Conservation (phyloP, 805 yeast species). For the Yarrowia sp. region DNA sequence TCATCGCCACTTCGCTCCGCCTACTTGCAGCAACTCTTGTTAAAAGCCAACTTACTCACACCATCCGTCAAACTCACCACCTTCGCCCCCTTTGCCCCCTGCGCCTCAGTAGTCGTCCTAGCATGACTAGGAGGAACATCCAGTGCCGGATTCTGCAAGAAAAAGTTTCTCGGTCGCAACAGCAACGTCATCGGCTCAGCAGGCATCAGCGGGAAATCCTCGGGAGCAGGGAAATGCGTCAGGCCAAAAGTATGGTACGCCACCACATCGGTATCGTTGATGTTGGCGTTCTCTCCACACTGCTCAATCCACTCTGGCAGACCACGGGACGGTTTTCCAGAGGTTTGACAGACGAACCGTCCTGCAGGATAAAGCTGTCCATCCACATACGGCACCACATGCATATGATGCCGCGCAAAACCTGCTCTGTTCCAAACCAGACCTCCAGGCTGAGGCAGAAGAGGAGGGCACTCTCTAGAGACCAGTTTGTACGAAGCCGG, state of each 20-base stretch:
- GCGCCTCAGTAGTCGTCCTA: constrained; percentile 5
- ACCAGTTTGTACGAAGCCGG: constrained; percentile 77
- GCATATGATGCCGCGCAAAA: constrained; percentile 67
- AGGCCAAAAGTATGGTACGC: constrained; percentile 81
- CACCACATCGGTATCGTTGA: constrained; percentile 62
- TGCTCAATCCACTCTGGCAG: constrained; percentile 29
- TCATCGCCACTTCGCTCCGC: too few species aligned
- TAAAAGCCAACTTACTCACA: neutral
- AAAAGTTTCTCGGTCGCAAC: constrained; percentile 77
- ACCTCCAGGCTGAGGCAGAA: constrained; percentile 71
- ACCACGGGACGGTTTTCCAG: constrained; percentile 36
- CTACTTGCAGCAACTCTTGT: neutral
- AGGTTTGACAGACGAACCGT: constrained; percentile 40
- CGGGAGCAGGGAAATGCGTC: constrained; percentile 85
- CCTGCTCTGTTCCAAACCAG: constrained; percentile 78
- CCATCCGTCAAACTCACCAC: neutral
- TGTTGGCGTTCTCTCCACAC: constrained; percentile 34
- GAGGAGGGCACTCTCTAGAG: constrained; percentile 69
- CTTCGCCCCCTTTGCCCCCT: constrained; percentile 2
- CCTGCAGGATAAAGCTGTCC: constrained; percentile 80
- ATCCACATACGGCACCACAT: constrained; percentile 70
- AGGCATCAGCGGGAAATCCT: constrained; percentile 88
- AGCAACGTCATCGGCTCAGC: constrained; percentile 74
- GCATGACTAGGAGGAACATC: constrained; percentile 57
- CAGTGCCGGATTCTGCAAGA: constrained; percentile 71